Evolutionary conservation across 352 stramenopile species (phyloP).

Genomic region (Phytophthora pisi): DNA sequence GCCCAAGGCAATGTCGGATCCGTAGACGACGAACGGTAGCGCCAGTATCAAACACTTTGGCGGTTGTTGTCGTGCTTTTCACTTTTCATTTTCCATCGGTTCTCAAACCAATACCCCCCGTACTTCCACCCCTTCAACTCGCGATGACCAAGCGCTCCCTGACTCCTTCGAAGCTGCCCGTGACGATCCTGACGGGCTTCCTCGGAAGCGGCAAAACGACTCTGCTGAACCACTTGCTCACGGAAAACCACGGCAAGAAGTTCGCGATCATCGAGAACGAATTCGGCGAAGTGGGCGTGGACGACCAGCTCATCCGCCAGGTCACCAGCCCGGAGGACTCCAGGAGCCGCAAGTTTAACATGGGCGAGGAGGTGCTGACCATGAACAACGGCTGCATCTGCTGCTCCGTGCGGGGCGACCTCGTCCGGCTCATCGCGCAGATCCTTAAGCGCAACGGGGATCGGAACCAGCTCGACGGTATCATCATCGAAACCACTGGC

Average conservation of each 20-base stretch:
- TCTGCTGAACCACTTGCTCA: slow-evolving; percentile 94
- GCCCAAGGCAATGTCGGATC: not conserved
- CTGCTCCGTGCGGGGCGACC: slow-evolving; percentile 93
- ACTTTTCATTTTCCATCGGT: slow-evolving; percentile 29
- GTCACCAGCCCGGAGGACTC: slow-evolving; percentile 22
- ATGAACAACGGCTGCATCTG: slow-evolving; percentile 97
- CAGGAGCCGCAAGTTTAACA: slow-evolving; percentile 51
- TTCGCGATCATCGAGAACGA: slow-evolving; percentile 98
- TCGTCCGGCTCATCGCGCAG: slow-evolving; percentile 50
- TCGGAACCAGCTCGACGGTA: slow-evolving; percentile 63
- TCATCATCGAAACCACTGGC: slow-evolving; percentile 92
- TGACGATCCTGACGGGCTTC: slow-evolving; percentile 94
- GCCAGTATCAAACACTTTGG: not conserved
- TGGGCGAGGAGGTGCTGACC: slow-evolving; percentile 83
- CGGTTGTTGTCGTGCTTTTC: not conserved
- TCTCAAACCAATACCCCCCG: slow-evolving; percentile 8
- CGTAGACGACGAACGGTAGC: not conserved
- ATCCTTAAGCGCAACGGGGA: slow-evolving; percentile 63
- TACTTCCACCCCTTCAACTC: slow-evolving; percentile 17
- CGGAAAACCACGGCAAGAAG: slow-evolving; percentile 88
- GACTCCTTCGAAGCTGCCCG: slow-evolving; percentile 53
- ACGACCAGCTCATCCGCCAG: slow-evolving; percentile 87
- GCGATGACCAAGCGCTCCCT: slow-evolving; percentile 42
- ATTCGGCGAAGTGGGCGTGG: slow-evolving; percentile 93
- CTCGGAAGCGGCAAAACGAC: slow-evolving; percentile 95